Percentiles rank a stretch among this genome's conserved stretches.
Conservation (phyloP, 306 rosid genomes). For the Gastrolobium villosum region DNA sequence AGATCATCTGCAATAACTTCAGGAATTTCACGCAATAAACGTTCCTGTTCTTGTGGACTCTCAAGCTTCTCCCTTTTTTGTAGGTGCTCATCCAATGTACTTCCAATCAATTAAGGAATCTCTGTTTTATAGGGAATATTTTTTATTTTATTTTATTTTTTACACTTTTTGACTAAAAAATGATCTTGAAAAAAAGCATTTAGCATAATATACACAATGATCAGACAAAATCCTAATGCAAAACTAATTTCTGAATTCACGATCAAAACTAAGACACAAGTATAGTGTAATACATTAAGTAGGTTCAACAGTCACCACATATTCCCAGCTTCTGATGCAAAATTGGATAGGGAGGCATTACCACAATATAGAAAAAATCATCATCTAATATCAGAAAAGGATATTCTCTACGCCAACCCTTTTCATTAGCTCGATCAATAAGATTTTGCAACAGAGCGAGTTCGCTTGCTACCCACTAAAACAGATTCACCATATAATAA, state of each 20-base stretch:
- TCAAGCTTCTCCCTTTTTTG: conserved; percentile 76
- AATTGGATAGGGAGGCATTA: conserved; percentile 19
- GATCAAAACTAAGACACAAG: background rate
- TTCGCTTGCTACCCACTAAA: conserved; percentile 80
- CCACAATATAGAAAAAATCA: background rate
- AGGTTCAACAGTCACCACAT: conserved; percentile 33
- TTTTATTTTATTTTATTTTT: too few species aligned
- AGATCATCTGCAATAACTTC: conserved; percentile 68
- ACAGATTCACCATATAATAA: conserved; percentile 51
- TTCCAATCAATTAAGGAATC: conserved; percentile 66
- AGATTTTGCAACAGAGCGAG: conserved; percentile 64
- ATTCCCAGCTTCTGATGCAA: conserved; percentile 29
- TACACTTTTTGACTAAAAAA: conserved; percentile 15
- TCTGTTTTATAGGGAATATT: conserved; percentile 20
- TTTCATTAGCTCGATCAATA: conserved; percentile 86
- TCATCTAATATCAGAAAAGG: conserved; percentile 61
- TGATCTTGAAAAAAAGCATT: conserved; percentile 32
- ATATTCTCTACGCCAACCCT: conserved; percentile 97
- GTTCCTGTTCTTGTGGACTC: conserved; percentile 68
- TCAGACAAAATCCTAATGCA: conserved; percentile 12
- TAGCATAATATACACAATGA: conserved; percentile 16
- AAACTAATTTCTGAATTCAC: background rate
- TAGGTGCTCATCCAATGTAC: conserved; percentile 74
- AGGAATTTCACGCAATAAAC: conserved; percentile 74
- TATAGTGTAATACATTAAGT: conserved; percentile 15